A percentile compares a stretch with the other conserved stretches of the same genome.
Evolutionary conservation across 2,329 filamentous ascomycete genomes (phyloP).

Genomic region (Alternaria gaisen): DNA sequence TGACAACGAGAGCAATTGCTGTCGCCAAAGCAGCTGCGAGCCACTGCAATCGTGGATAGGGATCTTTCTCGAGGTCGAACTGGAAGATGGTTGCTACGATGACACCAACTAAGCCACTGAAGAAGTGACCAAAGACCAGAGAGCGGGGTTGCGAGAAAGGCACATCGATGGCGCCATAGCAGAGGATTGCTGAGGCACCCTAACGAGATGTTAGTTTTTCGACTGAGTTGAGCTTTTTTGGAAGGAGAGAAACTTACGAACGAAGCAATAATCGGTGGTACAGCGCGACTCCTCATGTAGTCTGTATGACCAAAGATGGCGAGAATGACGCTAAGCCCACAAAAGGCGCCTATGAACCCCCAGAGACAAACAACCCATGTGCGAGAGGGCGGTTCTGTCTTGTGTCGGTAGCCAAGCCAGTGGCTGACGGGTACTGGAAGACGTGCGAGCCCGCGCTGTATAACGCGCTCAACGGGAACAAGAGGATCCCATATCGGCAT

Average conservation of each 20-base stretch:
- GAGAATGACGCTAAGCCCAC: constrained; percentile 53
- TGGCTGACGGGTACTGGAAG: constrained; percentile 73
- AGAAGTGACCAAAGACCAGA: constrained; percentile 55
- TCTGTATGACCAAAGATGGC: constrained; percentile 53
- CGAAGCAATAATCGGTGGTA: constrained; percentile 54
- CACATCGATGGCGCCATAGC: constrained; percentile 56
- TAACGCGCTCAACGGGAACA: constrained; percentile 38
- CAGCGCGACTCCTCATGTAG: constrained; percentile 50
- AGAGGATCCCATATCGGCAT: constrained; percentile 39
- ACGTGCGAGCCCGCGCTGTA: constrained; percentile 43
- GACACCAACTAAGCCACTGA: constrained; percentile 56
- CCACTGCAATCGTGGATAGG: constrained; percentile 50
- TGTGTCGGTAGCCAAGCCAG: constrained; percentile 63
- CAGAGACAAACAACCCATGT: constrained; percentile 50
- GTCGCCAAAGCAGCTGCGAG: constrained; percentile 55
- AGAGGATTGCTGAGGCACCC: constrained; percentile 57
- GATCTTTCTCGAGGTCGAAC: constrained; percentile 43
- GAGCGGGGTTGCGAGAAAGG: constrained; percentile 58
- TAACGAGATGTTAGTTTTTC: constrained; percentile 17
- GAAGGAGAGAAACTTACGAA: constrained; percentile 39
- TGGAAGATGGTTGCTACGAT: constrained; percentile 56
- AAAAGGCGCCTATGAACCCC: constrained; percentile 55
- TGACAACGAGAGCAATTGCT: constrained; percentile 55
- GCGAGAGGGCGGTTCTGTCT: constrained; percentile 37
- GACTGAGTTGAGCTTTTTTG: background rate